phyloP scores from a whole-genome alignment of 306 rosid genomes.

The Dalbergia cultrata region DNA sequence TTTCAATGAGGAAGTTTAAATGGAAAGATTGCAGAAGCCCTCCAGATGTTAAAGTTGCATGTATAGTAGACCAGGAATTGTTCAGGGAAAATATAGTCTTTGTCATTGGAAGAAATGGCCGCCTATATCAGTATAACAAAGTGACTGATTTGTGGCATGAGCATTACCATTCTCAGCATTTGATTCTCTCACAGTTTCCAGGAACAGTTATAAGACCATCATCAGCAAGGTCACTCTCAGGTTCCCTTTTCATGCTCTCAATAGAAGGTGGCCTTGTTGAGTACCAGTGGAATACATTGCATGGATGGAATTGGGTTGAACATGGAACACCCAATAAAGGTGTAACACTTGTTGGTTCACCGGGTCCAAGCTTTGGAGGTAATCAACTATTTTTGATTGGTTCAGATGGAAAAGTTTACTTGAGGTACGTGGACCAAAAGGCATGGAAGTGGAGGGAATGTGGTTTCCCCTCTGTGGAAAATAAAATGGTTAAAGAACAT shows the following conservation, averaged over 20 bases:
- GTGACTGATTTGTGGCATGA: conserved; percentile 91
- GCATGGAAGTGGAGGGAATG: conserved; percentile 90
- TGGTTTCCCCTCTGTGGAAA: conserved; percentile 65
- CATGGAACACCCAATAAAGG: conserved; percentile 89
- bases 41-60: conserved; percentile 66
- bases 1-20: conserved; percentile 79
- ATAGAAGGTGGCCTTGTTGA: conserved; percentile 88
- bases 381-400: conserved; percentile 82
- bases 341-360: conserved; percentile 70
- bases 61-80: conserved; percentile 78
- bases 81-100: conserved; percentile 87
- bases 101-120: conserved; percentile 79
- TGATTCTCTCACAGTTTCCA: conserved; percentile 74
- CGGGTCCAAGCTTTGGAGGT: conserved; percentile 82
- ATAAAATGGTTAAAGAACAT: conserved; percentile 45
- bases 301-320: conserved; percentile 95
- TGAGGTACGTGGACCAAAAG: conserved; percentile 69
- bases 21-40: conserved; percentile 93
- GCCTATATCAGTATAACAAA: conserved; percentile 89
- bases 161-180: conserved; percentile 89
- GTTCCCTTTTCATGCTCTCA: conserved; percentile 90
- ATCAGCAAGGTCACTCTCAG: conserved; percentile 59
- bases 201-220: conserved; percentile 82
- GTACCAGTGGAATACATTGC: conserved; percentile 75
- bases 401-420: conserved; percentile 88